Evolutionary conservation across 352 stramenopile genomes (phyloP), one percentile per base, ranked within the genome.

Genomic region (Phytophthora kernoviae): DNA sequence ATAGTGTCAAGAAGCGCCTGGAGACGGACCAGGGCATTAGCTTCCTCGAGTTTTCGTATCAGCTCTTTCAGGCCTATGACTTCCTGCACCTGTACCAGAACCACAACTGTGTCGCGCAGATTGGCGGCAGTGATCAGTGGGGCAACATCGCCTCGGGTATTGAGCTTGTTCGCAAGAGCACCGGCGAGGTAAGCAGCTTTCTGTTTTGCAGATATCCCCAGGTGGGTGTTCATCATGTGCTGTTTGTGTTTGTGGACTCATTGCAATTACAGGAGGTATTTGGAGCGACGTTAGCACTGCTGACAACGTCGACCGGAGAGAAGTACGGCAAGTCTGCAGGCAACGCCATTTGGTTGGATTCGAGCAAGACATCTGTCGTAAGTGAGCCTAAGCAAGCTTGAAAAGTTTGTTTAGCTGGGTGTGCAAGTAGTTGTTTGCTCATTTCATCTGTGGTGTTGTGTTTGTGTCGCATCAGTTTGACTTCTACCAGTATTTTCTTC

Each of bases 11-110:
- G 70, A 93, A 98, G 74, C 87, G 98, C 14, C 79, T 99, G 24
- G 77, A 91, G 40, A 88, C 91, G 33, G 97, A 99, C 63, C 90
- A 97, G 22, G 92, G 92, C 42, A 94, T 99, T 72, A 98, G 87
- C 57, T 99, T 99, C 78, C 90, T 99, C 53, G 98, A 99, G 84
- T 99, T 99, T 65, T 99, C 98, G 62, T 99, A 99, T 81, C 98
- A 99, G 84, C 92, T 99, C 60, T 94, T 99, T 58, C 97, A 99
- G 78, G 97, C 97, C 7, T 99, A 99, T 65, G 98, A 99, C 70
- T 99, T 99, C 75, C 67, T 99, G 52, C 94, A 99, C 65, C 72
- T 99, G 11, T 92, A 92, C 74, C 71, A 85, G 45, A 65, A 92
- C n/a, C 78, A 98, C 58, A 77, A 88, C 54, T 98, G 94, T 39